Base-by-base conservation (phyloP, 768 basidiomycete genomes). In the Dentipellis sp. region DNA sequence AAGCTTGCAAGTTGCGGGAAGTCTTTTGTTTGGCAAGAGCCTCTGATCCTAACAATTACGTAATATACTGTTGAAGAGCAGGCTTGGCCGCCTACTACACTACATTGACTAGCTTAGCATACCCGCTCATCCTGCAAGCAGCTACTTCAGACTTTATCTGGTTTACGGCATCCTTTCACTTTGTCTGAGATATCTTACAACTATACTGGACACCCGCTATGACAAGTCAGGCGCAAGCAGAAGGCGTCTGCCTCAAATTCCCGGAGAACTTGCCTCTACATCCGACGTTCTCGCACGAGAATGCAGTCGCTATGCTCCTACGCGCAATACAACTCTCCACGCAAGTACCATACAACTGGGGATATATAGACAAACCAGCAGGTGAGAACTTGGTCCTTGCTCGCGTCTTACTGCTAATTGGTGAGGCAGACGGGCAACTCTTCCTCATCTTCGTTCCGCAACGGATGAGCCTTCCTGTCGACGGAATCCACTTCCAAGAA, bases 401-500 rank as follows among this genome's bases (percentile, higher is more conserved):
- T 35, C 50, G 38, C 35, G 52, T 11, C 23, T 45, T 35, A 50
- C 14, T 34, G 52, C 17, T 9, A 56, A 60, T 51, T 23, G 50
- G 23, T 17, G 39, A 48, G 42, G 9, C 54, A 88, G 88, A 88
- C 63, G 86, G 86, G 0, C 77, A 83, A 63, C 70, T 84, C 34
- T 72, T 77, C 37, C 76, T 91, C n/a, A 68, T 91, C 47, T 90
- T 78, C 69, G 70, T 89, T 47, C 79, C 80, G 9, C 75, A 72
- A 12, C 79, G 79, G 56, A 63, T 75, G 22, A 75, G 78, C 2
- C 86, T 88, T 65, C 88, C 88, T 19, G 78, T 74, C 56, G 90
- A 93, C 63, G 90, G 90, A 17, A 75, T 92, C 55, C 81, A 86
- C 42, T 93, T 78, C 66, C 81, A 84, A 61, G 90, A 91, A 56